A percentile compares a stretch with the other conserved stretches of the same genome.
phyloP scores from a whole-genome alignment of 106 monocot genomes.

The Ottelia alismoides region DNA sequence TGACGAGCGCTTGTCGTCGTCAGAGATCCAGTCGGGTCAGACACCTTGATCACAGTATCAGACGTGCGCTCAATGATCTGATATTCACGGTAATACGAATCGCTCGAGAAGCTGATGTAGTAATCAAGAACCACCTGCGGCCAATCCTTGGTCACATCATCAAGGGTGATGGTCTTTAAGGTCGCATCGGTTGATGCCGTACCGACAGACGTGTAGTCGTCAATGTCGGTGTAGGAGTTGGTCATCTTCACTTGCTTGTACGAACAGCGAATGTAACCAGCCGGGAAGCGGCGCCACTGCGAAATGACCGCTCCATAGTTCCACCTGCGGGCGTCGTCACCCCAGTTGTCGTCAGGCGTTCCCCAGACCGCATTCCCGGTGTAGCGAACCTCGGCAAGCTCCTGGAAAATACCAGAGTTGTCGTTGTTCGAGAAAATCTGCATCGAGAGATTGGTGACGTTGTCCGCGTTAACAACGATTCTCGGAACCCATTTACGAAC shows the following conservation, averaged over 20 bases:
- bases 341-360: no score
- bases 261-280: not conserved
- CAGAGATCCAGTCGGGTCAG: not conserved
- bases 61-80: not conserved
- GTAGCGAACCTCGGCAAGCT: not conserved
- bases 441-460: not conserved
- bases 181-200: not conserved
- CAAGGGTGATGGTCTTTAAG: not conserved
- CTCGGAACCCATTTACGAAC: not conserved
- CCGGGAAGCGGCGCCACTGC: not conserved
- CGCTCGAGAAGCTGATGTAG: not conserved
- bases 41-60: not conserved
- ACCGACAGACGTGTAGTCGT: not conserved
- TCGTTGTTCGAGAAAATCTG: not conserved
- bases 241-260: not conserved
- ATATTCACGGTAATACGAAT: not conserved
- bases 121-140: not conserved
- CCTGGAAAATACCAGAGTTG: not conserved
- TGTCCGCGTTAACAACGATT: not conserved
- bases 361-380: no score
- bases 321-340: no score
- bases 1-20: no score
- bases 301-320: not conserved
- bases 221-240: not conserved
- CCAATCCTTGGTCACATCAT: not conserved